A percentile compares a stretch with the other conserved stretches of the same genome.
These are phyloP conservation scores for Pulveroboletus sp. DNA, from an alignment of 768 basidiomycete genomes.

Conservation along the genomic window DNA sequence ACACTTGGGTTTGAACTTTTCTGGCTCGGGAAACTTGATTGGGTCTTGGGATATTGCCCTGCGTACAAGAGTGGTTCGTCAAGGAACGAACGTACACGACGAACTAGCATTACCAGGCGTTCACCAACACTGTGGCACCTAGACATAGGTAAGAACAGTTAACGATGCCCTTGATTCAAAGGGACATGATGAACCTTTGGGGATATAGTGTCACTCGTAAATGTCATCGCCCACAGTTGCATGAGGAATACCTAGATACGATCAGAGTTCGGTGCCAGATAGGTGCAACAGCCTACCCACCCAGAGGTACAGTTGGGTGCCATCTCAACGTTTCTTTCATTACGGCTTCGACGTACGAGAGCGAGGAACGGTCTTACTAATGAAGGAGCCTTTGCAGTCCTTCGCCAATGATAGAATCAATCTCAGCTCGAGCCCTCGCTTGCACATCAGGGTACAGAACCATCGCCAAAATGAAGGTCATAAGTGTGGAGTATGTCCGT, in stretches of 20 bases:
- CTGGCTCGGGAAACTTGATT: conserved; percentile 34
- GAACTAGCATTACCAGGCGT: conserved; percentile 14
- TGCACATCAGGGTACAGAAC: conserved; percentile 24
- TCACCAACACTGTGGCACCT: conserved; percentile 21
- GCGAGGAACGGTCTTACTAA: conserved; percentile 16
- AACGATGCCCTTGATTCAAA: not conserved
- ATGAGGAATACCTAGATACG: conserved; percentile 26
- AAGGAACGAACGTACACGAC: not conserved
- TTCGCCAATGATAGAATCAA: conserved; percentile 16
- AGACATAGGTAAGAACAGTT: not conserved
- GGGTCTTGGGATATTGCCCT: conserved; percentile 37
- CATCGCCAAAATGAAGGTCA: conserved; percentile 24
- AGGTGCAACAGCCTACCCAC: conserved; percentile 1
- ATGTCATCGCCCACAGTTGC: conserved; percentile 35
- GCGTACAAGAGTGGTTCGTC: not conserved
- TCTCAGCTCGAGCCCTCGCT: conserved; percentile 13
- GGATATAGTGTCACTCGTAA: conserved; percentile 51
- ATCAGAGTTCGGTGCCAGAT: not conserved
- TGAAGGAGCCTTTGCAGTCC: conserved; percentile 17
- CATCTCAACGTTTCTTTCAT: conserved; percentile 25
- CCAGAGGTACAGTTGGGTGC: conserved; percentile 14
- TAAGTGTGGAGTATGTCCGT: conserved; percentile 18
- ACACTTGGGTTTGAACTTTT: conserved; percentile 36
- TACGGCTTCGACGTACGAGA: conserved; percentile 21
- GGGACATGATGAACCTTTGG: conserved; percentile 35